phyloP scores from a whole-genome alignment of 2,329 filamentous ascomycete genomes.

The Colletotrichum coccodes region DNA sequence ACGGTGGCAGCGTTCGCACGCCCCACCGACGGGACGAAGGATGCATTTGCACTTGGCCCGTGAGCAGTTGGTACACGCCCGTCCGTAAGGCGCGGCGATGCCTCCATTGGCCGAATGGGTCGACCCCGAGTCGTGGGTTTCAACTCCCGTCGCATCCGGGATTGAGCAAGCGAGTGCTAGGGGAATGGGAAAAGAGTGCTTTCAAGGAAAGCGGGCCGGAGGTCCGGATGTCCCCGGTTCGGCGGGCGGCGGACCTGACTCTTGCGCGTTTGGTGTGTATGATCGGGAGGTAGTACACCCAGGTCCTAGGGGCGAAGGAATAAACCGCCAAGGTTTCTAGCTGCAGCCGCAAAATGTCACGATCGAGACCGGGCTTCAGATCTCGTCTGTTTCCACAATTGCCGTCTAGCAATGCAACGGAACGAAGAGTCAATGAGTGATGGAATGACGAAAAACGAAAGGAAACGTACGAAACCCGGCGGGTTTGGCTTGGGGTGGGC shows the following conservation, averaged over 20 bases:
- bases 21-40: slow-evolving; percentile 39
- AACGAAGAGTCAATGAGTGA: background rate
- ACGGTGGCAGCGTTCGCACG: slow-evolving; percentile 53
- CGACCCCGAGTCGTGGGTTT: slow-evolving; percentile 14
- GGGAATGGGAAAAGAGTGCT: no score
- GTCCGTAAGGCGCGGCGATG: slow-evolving; percentile 49
- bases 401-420: background rate
- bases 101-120: slow-evolving; percentile 13
- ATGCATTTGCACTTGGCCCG: slow-evolving; percentile 58
- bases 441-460: slow-evolving; percentile 1
- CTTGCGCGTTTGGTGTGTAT: background rate
- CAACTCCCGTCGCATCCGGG: slow-evolving; percentile 26
- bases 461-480: slow-evolving; percentile 9
- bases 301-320: background rate
- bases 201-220: slow-evolving; percentile 1
- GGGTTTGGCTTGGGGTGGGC: slow-evolving; percentile 5
- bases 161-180: background rate
- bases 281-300: slow-evolving; percentile 1
- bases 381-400: background rate
- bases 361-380: slow-evolving; percentile 16
- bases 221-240: background rate
- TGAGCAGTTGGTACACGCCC: slow-evolving; percentile 52
- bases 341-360: background rate
- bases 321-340: background rate
- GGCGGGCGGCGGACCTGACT: background rate